Evolutionary conservation across 306 rosid species (phyloP).

Genomic region (Castanopsis chinensis): DNA sequence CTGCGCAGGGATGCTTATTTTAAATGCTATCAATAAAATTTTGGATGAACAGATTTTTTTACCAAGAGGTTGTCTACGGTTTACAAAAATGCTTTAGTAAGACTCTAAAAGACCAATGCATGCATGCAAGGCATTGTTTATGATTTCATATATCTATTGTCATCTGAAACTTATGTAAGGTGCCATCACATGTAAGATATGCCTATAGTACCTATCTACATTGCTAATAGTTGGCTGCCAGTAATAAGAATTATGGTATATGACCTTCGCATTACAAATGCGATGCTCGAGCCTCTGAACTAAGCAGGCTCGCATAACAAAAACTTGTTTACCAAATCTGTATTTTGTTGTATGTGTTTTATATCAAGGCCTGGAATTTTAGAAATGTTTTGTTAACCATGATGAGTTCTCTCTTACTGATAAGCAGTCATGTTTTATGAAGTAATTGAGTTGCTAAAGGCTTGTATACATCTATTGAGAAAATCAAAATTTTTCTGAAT

Average conservation of each 20-base stretch:
- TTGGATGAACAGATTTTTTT: neutral
- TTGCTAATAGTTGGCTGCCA: neutral
- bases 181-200: neutral
- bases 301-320: too few relatives aligned
- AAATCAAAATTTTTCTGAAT: neutral
- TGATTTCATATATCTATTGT: neutral
- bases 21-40: neutral
- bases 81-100: neutral
- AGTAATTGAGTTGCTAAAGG: constrained; percentile 2
- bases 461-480: neutral
- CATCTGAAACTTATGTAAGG: neutral
- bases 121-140: neutral
- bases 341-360: neutral
- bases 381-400: constrained; percentile 5
- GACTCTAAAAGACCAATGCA: neutral
- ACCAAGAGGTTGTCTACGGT: neutral
- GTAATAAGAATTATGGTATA: neutral
- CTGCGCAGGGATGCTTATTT: neutral
- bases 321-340: too few relatives aligned
- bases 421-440: constrained; percentile 7
- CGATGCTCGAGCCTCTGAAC: too few relatives aligned
- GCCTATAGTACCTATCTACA: neutral
- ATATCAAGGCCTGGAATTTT: neutral
- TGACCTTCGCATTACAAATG: too few relatives aligned
- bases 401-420: neutral